Base-by-base conservation (phyloP, 352 stramenopile genomes). In the Paralagenidium karlingii region DNA sequence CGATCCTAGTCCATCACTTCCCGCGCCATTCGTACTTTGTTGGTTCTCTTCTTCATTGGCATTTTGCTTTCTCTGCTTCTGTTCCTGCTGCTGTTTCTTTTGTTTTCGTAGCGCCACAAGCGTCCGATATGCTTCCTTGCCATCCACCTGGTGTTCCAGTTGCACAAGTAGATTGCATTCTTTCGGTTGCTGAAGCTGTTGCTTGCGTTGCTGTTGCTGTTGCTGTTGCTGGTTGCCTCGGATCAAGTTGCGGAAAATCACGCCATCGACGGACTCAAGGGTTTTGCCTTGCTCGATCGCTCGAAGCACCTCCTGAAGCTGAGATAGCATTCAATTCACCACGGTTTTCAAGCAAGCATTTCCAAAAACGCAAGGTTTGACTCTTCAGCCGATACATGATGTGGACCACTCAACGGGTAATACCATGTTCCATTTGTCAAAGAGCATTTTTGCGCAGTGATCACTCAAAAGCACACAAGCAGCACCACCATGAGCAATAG, bases 231-330 rank as follows among this genome's bases (percentile, higher is more conserved):
- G 13, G 19, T 5, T 22, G 16, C 11, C 19, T 3, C 10, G 29
- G 38, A 80, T 44, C 18, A 77, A 55, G 21, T 77, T 55, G 20
- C 47, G 65, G 3, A 82, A 44, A 7, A 82, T 47, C n/a, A 82
- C 46, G 6, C 41, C 34, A 33, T 82, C 63, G 21, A 82, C 52
- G 1, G 38, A 43, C 40, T 73, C 63, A 24, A 82, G 53, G 0
- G 58, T 55, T 11, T 62, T 41, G 15, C 68, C 68, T 3, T 43
- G 60, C 37, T 82, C 68, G n/a, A 80, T 82, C 7, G 54, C 59
- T 9, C 60, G 65, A 41, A 82, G 53, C 33, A 58, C 51, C 26
- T 36, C 40, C 46, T 80, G 65, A 27, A 82, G 47, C 31, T 64
- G 58, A n/a, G 41, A 39, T 8, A 76, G 40, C 28, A n/a, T n/a